Percentiles rank a stretch among this genome's conserved stretches.
These are phyloP conservation scores for Glycine latifolia DNA, from an alignment of 306 rosid species.

Conservation along the genomic window DNA sequence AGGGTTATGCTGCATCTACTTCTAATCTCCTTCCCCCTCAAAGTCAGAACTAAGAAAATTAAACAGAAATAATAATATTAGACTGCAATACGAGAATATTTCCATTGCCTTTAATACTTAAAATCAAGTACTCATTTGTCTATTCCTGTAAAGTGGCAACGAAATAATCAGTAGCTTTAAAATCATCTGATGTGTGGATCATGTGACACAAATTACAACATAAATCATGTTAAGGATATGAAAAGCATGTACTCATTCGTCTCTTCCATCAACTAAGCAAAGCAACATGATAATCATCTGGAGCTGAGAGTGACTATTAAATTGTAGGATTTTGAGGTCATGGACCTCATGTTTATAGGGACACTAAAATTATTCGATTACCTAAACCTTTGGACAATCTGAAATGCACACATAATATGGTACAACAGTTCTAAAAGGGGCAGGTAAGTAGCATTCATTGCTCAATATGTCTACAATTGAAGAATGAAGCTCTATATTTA, in stretches of 20 bases:
- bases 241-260: not conserved
- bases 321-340: not conserved
- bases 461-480: not conserved
- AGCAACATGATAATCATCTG: not conserved
- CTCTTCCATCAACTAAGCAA: conserved; percentile 21
- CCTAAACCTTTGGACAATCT: not conserved
- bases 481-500: not conserved
- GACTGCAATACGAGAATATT: not conserved
- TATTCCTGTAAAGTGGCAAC: conserved; percentile 5
- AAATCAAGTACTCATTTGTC: conserved; percentile 10
- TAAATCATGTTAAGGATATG: not conserved
- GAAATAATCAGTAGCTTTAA: not conserved
- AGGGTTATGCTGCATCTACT: not conserved
- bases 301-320: not conserved
- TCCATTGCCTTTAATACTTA: conserved; percentile 13
- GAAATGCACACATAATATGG: conserved; percentile 14
- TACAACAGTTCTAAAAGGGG: not conserved
- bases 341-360: conserved; percentile 1
- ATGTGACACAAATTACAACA: not conserved
- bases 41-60: not conserved
- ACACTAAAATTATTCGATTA: conserved; percentile 1
- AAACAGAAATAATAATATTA: conserved; percentile 1
- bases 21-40: conserved; percentile 7
- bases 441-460: conserved; percentile 10
- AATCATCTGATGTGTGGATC: not conserved